Base-by-base conservation (phyloP, 257 asterid genomes). In the Voacanga thouarsii region DNA sequence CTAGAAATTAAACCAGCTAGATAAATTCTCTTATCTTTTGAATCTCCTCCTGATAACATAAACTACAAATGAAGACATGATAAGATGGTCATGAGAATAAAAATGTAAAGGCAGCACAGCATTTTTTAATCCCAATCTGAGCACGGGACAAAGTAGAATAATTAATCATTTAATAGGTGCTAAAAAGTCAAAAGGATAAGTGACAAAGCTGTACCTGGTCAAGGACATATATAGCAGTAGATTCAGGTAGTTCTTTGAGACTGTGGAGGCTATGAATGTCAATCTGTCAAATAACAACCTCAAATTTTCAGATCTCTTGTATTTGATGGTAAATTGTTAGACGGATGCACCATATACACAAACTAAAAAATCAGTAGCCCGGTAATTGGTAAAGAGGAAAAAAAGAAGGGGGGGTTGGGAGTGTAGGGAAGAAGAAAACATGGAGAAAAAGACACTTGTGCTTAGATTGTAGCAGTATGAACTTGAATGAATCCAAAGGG, bases 41-140 rank as follows among this genome's bases (percentile, higher is more conserved):
- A 74, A 86, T 90, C 81, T 9, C 91, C 89, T 87, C 94, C 99
- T 5, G 97, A 91, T 79, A 91, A 80, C 97, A 94, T 91, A 84
- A 94, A 91, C 99, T 94, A 75, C 75, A 83, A 61, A 75, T 81
- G 78, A 56, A 72, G 77, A 83, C 49, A 37, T 65, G 78, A 75
- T 73, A 71, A 75, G 65, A 78, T 64, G 70, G 51, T 44, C 65
- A 59, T 41, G 28, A 19, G 66, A 72, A 41, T 10, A n/a, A 76
- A 18, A 16, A 41, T 73, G 56, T 77, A 55, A 78, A 45, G 55
- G 71, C 5, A 51, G 71, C 71, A 24, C 69, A 39, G 7, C 5
- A 43, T 5, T 53, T 71, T 71, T 28, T 3, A 49, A 39, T 67
- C 19, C 30, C 45, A 53, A 55, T 8, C 26, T 43, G 12, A 5